phyloP scores from a whole-genome alignment of 2,329 filamentous ascomycete genomes.

The Tympanopsis confertula region DNA sequence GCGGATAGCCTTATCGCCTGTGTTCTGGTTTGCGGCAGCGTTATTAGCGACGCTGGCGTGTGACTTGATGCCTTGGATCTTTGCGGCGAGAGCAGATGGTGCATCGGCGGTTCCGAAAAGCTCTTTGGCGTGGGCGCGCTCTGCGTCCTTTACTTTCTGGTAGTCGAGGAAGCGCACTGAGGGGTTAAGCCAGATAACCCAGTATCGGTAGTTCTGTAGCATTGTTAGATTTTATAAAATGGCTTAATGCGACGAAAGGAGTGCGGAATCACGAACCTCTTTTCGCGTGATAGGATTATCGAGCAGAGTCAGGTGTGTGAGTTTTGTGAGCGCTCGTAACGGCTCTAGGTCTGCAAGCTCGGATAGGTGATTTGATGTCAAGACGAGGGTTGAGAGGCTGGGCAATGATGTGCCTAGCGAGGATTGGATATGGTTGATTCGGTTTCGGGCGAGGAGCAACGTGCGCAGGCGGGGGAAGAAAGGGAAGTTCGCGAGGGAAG shows the following conservation, averaged over 20 bases:
- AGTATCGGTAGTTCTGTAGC: conserved; percentile 75
- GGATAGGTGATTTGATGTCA: conserved; percentile 69
- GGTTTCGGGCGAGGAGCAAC: conserved; percentile 80
- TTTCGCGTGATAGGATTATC: conserved; percentile 88
- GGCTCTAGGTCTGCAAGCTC: conserved; percentile 83
- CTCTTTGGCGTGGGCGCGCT: conserved; percentile 64
- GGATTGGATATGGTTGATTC: conserved; percentile 70
- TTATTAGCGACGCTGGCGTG: conserved; percentile 28
- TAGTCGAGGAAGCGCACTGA: conserved; percentile 85
- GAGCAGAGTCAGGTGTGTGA: conserved; percentile 71
- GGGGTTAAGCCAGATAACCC: conserved; percentile 79
- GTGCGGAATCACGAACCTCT: conserved; percentile 51
- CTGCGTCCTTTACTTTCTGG: conserved; percentile 76
- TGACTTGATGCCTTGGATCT: conserved; percentile 79
- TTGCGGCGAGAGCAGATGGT: conserved; percentile 69
- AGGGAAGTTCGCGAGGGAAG: conserved; percentile 81
- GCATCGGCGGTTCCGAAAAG: conserved; percentile 72
- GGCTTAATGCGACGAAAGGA: background rate
- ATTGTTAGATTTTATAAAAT: background rate
- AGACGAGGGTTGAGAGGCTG: conserved; percentile 68
- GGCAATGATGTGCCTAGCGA: conserved; percentile 66
- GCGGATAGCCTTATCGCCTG: conserved; percentile 52
- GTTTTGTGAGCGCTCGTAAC: conserved; percentile 52
- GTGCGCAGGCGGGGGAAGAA: conserved; percentile 79
- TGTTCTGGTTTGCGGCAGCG: conserved; percentile 20